These are phyloP conservation scores for Plectosphaerella sp. DNA, from an alignment of 2,329 filamentous ascomycete genomes.

Conservation along the genomic window DNA sequence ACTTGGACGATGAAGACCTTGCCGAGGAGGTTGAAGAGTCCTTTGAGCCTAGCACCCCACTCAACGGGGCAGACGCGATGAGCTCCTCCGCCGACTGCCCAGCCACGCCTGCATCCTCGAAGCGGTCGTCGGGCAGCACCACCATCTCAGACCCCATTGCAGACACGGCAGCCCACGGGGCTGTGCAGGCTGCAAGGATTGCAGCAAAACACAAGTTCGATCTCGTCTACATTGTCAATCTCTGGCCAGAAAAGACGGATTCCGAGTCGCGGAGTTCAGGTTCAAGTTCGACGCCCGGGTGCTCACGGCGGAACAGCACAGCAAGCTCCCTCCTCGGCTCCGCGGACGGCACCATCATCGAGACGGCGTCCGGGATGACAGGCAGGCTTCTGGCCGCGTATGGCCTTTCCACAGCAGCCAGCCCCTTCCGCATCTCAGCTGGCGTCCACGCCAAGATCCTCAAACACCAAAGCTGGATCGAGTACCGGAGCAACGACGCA, in stretches of 20 bases:
- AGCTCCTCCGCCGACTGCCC: neutral
- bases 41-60: neutral
- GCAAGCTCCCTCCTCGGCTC: conserved; percentile 4
- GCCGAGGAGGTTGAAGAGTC: conserved; percentile 33
- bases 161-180: conserved; percentile 13
- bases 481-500: conserved; percentile 41
- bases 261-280: conserved; percentile 8
- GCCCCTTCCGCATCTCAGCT: conserved; percentile 47
- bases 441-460: conserved; percentile 47
- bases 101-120: neutral
- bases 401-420: conserved; percentile 44
- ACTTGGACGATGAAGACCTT: conserved; percentile 49
- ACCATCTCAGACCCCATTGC: neutral
- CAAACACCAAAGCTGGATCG: conserved; percentile 45
- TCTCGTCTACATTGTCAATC: conserved; percentile 53
- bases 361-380: conserved; percentile 25
- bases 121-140: conserved; percentile 7
- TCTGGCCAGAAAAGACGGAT: conserved; percentile 42
- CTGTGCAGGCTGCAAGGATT: conserved; percentile 44
- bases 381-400: conserved; percentile 52
- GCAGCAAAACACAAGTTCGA: conserved; percentile 53
- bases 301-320: conserved; percentile 1
- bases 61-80: neutral
- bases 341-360: conserved; percentile 8
- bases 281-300: conserved; percentile 12